These are phyloP conservation scores for Hypoxylon fuscum DNA, from an alignment of 495 filamentous ascomycete genomes.

Conservation along the genomic window DNA sequence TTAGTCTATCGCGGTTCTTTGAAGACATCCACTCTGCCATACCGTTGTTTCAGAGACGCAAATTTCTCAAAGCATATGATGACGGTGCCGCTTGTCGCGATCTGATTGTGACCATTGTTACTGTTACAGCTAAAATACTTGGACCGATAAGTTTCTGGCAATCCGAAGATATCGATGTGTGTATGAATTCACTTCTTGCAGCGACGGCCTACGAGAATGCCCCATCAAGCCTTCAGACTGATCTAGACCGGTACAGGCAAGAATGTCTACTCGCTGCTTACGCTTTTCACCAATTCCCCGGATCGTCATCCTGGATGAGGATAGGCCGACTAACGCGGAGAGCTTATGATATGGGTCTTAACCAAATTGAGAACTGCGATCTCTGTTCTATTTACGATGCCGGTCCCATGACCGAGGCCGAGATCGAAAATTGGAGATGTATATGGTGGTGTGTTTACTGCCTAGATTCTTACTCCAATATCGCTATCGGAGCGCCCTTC, in stretches of 20 bases:
- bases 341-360: conserved; percentile 45
- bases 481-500: conserved; percentile 35
- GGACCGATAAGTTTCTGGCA: conserved; percentile 32
- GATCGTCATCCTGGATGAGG: conserved; percentile 45
- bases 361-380: conserved; percentile 40
- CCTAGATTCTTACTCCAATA: conserved; percentile 50
- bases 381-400: conserved; percentile 31
- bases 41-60: conserved; percentile 41
- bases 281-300: conserved; percentile 50
- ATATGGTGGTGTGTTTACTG: conserved; percentile 55
- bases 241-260: conserved; percentile 44
- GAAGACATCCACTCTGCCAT: conserved; percentile 42
- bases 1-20: conserved; percentile 34
- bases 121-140: conserved; percentile 41
- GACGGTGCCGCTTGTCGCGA: conserved; percentile 22
- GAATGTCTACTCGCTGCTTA: conserved; percentile 52
- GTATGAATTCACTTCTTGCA: conserved; percentile 31
- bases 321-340: conserved; percentile 47
- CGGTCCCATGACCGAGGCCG: conserved; percentile 36
- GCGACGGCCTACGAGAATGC: conserved; percentile 14
- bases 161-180: conserved; percentile 29
- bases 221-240: not conserved
- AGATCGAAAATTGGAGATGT: conserved; percentile 50
- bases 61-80: conserved; percentile 39
- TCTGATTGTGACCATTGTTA: conserved; percentile 38